phyloP scores from a whole-genome alignment of 139 green algal species.

The Pycnococcus provasolii region DNA sequence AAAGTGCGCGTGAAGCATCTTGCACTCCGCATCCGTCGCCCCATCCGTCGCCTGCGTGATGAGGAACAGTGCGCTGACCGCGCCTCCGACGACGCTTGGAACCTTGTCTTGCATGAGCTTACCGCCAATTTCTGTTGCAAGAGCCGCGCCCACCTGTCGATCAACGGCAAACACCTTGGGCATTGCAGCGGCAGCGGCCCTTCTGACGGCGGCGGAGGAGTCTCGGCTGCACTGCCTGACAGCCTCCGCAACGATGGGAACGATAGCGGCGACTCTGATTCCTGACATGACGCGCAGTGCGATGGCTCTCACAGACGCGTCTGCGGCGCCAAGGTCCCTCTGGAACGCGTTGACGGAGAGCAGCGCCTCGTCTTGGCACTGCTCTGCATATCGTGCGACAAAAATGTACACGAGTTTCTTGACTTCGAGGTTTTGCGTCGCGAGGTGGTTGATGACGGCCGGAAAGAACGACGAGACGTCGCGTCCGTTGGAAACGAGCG shows the following conservation, averaged over 20 bases:
- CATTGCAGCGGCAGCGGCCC: constrained; percentile 24
- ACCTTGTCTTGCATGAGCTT: too few relatives aligned
- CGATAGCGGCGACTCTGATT: constrained; percentile 30
- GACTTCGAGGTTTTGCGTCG: constrained; percentile 27
- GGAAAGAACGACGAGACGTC: constrained; percentile 22
- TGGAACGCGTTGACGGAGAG: constrained; percentile 43
- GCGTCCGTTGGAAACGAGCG: constrained; percentile 6
- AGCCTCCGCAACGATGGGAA: constrained; percentile 28
- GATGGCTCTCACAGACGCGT: constrained; percentile 31
- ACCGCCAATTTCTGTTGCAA: too few relatives aligned
- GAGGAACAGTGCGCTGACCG: too few relatives aligned
- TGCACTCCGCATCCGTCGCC: too few relatives aligned
- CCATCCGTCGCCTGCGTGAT: too few relatives aligned
- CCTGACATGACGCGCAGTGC: constrained; percentile 36
- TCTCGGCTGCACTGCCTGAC: constrained; percentile 29
- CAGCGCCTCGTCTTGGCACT: constrained; percentile 38
- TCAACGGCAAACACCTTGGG: constrained; percentile 18
- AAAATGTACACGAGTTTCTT: constrained; percentile 42
- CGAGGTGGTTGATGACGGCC: constrained; percentile 36
- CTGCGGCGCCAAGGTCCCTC: constrained; percentile 31
- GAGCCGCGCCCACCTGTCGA: too few relatives aligned
- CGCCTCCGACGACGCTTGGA: too few relatives aligned
- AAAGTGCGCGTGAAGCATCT: too few relatives aligned
- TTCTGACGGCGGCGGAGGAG: constrained; percentile 28
- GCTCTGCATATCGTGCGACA: constrained; percentile 37